Percentiles rank a stretch among this genome's conserved stretches.
Conservation (phyloP, 2,329 filamentous ascomycete genomes). For the Colletotrichum siamense region DNA sequence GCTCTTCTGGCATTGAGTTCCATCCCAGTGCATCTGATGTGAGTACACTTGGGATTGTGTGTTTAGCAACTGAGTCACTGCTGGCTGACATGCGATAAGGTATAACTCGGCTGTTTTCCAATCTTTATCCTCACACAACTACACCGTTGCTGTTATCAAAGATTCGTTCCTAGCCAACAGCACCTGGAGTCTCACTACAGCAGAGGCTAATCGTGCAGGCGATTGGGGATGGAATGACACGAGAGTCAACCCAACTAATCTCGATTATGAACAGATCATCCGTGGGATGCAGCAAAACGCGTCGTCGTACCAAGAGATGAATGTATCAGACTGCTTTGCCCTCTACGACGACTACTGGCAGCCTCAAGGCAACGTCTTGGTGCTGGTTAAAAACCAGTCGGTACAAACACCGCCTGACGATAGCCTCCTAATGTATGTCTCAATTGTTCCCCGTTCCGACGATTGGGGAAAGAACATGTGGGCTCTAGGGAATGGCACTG, state of each 20-base stretch:
- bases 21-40: neutral
- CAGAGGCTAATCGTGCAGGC: neutral
- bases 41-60: neutral
- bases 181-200: neutral
- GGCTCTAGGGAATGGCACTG: neutral
- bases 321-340: neutral
- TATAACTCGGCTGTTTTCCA: constrained; percentile 4
- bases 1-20: neutral
- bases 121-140: constrained; percentile 1
- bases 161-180: neutral
- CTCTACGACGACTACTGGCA: neutral
- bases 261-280: neutral
- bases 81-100: neutral
- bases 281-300: neutral
- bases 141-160: neutral
- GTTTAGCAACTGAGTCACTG: neutral
- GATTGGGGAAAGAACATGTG: constrained; percentile 3
- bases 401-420: neutral
- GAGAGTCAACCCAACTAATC: neutral
- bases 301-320: neutral
- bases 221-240: neutral
- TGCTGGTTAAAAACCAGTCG: neutral
- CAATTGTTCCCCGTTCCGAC: neutral
- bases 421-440: constrained; percentile 1
- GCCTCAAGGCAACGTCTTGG: neutral